Conservation (phyloP, 345 rosid species). For the Eucalyptus pauciflora region DNA sequence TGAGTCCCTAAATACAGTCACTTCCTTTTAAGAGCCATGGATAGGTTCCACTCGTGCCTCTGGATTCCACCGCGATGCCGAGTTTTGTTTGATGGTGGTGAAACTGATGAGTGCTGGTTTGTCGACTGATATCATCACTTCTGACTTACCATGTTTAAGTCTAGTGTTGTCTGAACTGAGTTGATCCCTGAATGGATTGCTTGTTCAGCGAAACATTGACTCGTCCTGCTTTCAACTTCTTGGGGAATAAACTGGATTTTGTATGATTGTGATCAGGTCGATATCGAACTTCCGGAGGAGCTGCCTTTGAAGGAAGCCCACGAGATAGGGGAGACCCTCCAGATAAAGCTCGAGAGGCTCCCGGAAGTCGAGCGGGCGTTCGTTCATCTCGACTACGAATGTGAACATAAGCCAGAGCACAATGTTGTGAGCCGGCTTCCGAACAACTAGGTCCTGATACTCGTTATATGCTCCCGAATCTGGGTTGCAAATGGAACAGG, state of each 20-base stretch:
- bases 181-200: neutral
- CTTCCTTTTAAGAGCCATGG: neutral
- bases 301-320: constrained; percentile 74
- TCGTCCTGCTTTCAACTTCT: neutral
- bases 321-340: constrained; percentile 65
- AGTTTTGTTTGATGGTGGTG: neutral
- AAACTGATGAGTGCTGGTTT: neutral
- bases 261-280: constrained; percentile 31
- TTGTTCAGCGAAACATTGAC: neutral
- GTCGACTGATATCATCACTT: neutral
- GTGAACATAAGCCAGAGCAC: constrained; percentile 90
- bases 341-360: constrained; percentile 71
- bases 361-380: constrained; percentile 88
- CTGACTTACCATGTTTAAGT: neutral
- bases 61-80: neutral
- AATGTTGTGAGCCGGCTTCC: constrained; percentile 58
- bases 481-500: neutral
- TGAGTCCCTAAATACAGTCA: neutral
- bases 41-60: neutral
- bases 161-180: neutral
- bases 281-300: constrained; percentile 81
- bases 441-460: neutral
- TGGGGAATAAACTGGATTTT: neutral
- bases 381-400: constrained; percentile 86
- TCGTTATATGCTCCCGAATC: neutral